Evolutionary conservation across 2,329 filamentous ascomycete genomes (phyloP), one percentile per base, ranked within the genome.

Genomic region (Tolypocladium album): DNA sequence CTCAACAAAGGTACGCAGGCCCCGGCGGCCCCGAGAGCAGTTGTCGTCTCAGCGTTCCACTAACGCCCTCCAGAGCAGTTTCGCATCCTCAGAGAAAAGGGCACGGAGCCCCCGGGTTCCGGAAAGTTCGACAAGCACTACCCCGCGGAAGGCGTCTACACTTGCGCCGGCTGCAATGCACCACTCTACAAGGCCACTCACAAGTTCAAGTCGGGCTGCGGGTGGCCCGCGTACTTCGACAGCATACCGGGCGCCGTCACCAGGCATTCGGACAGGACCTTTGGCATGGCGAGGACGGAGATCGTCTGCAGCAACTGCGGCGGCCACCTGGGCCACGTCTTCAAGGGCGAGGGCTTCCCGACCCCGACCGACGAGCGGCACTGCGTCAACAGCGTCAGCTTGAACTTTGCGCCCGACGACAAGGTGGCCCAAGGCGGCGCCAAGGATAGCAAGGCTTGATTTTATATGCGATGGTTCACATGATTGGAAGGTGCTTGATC

Each of bases 211-310:
- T 95, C 90, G 22, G 91, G 92, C 50, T 99, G 94, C 75, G 94
- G 94, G 62, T 99, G 94, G 94, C 94, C 94, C 0, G 94, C 94
- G 15, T 99, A 97, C 76, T 99, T 93, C 72, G 94, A 99, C 75
- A 93, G 88, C 65, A 85, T 99, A 58, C 93, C 94, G 0, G 92
- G 92, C 2, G 93, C 93, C 0, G 91, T 99, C 15, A 90, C 85
- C 42, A 82, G 93, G 63, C 88, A 93, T 69, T 85, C 86, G 64
- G 94, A 99, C 74, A 78, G 76, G 56, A 79, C 86, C 0, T 82
- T 92, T 58, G 93, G 93, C 55, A 96, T 96, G 90, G 72, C 80
- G 70, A 81, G 94, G 65, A 97, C 86, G 17, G 94, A 99, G 79
- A 99, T 99, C 69, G 88, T 95, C 11, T 99, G 94, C 76, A 84